Percentiles rank a stretch among this genome's conserved stretches.
Conservation (phyloP, 768 basidiomycete species). For the Lactarius hengduanensis region DNA sequence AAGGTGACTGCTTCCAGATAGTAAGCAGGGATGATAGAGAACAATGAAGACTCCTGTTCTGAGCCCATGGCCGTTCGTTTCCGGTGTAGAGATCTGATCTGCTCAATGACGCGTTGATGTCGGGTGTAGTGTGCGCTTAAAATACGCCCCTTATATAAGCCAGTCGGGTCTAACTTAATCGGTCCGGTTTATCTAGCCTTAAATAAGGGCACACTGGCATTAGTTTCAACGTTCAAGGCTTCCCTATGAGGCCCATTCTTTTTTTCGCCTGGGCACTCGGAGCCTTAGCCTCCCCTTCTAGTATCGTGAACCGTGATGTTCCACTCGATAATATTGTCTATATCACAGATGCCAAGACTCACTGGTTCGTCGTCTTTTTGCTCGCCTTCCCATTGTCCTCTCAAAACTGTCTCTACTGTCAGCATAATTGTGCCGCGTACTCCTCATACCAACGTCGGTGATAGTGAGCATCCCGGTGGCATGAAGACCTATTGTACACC, state of each 20-base stretch:
- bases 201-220: too few species aligned
- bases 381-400: constrained; percentile 24
- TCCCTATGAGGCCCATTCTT: neutral
- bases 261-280: constrained; percentile 6
- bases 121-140: too few species aligned
- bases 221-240: too few species aligned
- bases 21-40: neutral
- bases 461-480: constrained; percentile 55
- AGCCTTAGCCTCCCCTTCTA: constrained; percentile 12
- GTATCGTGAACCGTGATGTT: constrained; percentile 5
- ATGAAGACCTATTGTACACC: constrained; percentile 55
- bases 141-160: too few species aligned
- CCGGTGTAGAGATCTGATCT: too few species aligned
- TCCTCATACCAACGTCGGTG: constrained; percentile 53
- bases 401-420: neutral
- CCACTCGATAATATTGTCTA: constrained; percentile 50
- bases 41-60: neutral
- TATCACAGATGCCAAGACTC: constrained; percentile 43
- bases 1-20: neutral
- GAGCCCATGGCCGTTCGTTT: too few species aligned
- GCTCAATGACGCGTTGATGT: too few species aligned
- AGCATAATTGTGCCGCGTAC: constrained; percentile 36
- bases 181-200: too few species aligned
- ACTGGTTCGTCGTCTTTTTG: constrained; percentile 41
- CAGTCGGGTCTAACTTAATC: too few species aligned